These are phyloP conservation scores for Stephania cephalantha DNA, from an alignment of 164 flowering plant genomes.

Conservation along the genomic window DNA sequence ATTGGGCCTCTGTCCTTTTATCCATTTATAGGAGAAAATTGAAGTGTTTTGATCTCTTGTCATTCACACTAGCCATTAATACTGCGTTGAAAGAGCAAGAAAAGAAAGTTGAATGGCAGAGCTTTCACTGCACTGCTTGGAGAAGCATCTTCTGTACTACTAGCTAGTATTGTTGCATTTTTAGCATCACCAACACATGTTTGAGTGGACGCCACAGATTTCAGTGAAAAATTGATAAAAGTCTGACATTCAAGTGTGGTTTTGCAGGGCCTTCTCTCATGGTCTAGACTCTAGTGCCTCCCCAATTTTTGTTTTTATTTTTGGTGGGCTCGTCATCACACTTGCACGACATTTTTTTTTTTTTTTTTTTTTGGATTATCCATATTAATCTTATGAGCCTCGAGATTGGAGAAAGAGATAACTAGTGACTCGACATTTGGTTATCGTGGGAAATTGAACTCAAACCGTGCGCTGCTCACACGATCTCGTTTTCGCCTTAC, in stretches of 20 bases:
- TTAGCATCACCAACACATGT: neutral
- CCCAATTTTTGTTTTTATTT: neutral
- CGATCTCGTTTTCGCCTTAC: too few species aligned
- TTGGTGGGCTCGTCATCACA: neutral
- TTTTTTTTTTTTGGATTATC: too few species aligned
- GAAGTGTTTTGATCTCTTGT: constrained; percentile 7
- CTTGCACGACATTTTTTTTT: too few species aligned
- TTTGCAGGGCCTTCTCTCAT: neutral
- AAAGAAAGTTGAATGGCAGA: neutral
- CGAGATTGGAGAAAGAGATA: too few species aligned
- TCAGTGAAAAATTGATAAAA: neutral
- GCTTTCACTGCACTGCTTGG: constrained; percentile 1
- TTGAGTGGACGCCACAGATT: neutral
- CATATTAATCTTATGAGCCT: too few species aligned
- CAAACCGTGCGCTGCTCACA: too few species aligned
- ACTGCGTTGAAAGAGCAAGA: neutral
- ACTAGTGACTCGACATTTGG: too few species aligned
- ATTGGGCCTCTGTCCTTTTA: constrained; percentile 2
- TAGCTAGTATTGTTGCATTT: neutral
- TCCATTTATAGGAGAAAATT: neutral
- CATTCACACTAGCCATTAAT: constrained; percentile 10
- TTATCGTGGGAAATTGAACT: too few species aligned
- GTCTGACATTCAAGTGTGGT: neutral
- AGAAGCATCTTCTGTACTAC: too few species aligned
- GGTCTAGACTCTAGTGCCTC: neutral